Conservation (phyloP, 2,329 filamentous ascomycete genomes). For the Ophiocordyceps camponoti-leonardi region DNA sequence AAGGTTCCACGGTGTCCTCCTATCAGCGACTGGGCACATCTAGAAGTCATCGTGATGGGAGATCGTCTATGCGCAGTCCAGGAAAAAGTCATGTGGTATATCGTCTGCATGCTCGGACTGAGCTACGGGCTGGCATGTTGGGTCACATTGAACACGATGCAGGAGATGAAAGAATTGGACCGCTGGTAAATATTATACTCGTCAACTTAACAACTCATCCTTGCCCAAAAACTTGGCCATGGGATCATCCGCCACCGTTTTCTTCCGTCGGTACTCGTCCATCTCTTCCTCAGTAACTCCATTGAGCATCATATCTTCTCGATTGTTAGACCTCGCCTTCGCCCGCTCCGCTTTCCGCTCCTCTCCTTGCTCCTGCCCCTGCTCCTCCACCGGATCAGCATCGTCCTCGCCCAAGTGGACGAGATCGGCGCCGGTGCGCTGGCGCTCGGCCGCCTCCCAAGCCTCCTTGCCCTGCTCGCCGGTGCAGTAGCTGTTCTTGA, state of each 20-base stretch:
- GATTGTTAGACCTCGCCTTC: constrained; percentile 48
- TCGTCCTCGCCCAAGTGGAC: constrained; percentile 16
- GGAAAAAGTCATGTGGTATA: neutral
- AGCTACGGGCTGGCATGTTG: neutral
- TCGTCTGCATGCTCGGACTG: neutral
- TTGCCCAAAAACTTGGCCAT: constrained; percentile 71
- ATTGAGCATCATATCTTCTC: constrained; percentile 66
- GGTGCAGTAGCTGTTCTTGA: constrained; percentile 97
- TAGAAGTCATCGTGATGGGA: neutral
- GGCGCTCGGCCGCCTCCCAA: constrained; percentile 57
- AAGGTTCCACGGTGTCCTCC: neutral
- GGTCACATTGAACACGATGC: neutral
- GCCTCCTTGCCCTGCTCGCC: constrained; percentile 74
- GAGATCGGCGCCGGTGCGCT: constrained; percentile 28
- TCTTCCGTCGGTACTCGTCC: constrained; percentile 67
- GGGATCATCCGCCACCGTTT: constrained; percentile 59
- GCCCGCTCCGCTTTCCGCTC: constrained; percentile 10
- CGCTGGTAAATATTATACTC: neutral
- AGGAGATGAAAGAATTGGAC: neutral
- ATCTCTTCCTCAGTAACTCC: constrained; percentile 70
- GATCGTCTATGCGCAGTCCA: neutral
- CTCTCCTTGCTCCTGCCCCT: constrained; percentile 11
- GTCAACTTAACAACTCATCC: constrained; percentile 41
- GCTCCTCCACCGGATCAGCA: constrained; percentile 8
- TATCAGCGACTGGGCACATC: neutral